Evolutionary conservation across 1,284 basidiomycete genomes (phyloP), one percentile per base, ranked within the genome.

Genomic region (Amylostereum areolatum): DNA sequence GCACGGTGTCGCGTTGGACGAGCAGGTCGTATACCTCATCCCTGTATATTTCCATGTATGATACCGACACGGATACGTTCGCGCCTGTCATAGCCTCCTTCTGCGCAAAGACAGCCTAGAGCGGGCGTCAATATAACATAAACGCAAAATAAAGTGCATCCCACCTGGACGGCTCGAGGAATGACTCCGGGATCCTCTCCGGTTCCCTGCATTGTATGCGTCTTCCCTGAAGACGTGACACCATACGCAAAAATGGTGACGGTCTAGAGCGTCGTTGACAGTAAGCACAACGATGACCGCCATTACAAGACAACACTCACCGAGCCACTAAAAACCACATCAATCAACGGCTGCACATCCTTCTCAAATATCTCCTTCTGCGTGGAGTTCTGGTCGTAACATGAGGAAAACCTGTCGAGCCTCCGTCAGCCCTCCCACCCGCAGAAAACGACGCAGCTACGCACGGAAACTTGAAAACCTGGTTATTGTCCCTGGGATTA

Each of bases 11-110:
- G 41, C 83, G 71, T 45, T 77, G 69, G 3, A 86, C 83, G 3
- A 92, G 74, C 3, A 93, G 74, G 60, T 92, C 89, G 59, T 88
- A 92, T 1, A 87, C 83, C 51, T 92, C 87, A 57, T 92, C 89
- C 59, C 89, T 89, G 66, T 92, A 89, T 40, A 92, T 89, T 62
- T 92, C 90, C 77, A 91, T 87, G 56, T 90, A 92, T 0, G 86
- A 88, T 12, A 87, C 71, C 4, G 72, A 57, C 3, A 90, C 63
- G 2, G 70, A 68, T 5, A 75, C 68, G 37, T 74, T 61, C 36
- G 68, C 64, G 45, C 45, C 46, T 37, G 34, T 18, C 28, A 43
- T 39, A 6, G 53, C 43, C 11, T 39, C 35, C 24, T 53, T 53
- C 6, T 57, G 52, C 10, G 58, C 50, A 34, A 65, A 63, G 12